These are phyloP conservation scores for Lolium perenne DNA, from an alignment of 176 grass and related monocot species.

Conservation along the genomic window DNA sequence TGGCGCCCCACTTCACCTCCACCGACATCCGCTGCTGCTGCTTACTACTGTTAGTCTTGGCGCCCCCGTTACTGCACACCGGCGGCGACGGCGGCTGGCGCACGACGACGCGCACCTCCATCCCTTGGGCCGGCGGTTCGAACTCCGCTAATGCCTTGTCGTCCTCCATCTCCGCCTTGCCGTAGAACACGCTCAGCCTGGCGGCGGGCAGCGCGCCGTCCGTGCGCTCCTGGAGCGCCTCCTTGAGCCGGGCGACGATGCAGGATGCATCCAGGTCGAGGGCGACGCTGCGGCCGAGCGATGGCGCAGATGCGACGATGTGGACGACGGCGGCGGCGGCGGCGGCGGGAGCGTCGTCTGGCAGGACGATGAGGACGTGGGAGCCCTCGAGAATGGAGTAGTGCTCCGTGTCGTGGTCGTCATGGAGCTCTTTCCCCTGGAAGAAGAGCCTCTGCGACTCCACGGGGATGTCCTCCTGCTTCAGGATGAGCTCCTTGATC, in stretches of 20 bases:
- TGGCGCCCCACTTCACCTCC: constrained; percentile 40
- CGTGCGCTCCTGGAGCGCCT: constrained; percentile 40
- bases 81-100: not conserved
- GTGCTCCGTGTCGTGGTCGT: constrained; percentile 41
- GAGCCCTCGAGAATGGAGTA: constrained; percentile 57
- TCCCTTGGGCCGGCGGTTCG: not conserved
- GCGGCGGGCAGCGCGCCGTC: constrained; percentile 29
- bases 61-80: not conserved
- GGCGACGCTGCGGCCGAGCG: constrained; percentile 3
- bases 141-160: constrained; percentile 39
- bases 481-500: constrained; percentile 12
- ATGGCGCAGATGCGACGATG: constrained; percentile 24
- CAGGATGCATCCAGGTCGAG: constrained; percentile 30
- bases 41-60: not conserved
- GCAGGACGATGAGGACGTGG: constrained; percentile 42
- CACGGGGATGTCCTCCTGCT: constrained; percentile 19
- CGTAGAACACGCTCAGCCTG: constrained; percentile 30
- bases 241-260: constrained; percentile 48
- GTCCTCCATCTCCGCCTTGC: constrained; percentile 59
- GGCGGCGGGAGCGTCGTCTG: not conserved
- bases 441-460: constrained; percentile 28
- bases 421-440: constrained; percentile 2
- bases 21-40: constrained; percentile 42
- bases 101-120: constrained; percentile 43
- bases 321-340: not conserved